Evolutionary conservation across 164 flowering plant species (phyloP).

Genomic region (Litsea cubeba): DNA sequence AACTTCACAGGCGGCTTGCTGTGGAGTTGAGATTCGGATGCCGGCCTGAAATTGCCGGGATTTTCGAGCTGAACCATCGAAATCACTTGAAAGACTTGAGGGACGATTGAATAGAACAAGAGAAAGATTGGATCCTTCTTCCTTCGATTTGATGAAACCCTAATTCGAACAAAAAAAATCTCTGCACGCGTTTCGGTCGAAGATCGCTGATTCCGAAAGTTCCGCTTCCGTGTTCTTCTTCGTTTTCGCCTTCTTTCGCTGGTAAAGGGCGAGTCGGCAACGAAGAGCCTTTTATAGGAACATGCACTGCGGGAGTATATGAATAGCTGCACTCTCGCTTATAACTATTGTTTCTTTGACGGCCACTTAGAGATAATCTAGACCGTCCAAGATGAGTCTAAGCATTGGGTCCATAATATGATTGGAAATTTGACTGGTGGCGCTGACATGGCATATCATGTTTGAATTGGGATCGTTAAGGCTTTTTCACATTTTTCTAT

Average conservation of each 20-base stretch:
- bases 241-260: background rate
- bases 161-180: background rate
- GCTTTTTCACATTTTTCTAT: no score
- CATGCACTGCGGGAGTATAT: background rate
- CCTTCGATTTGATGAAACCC: background rate
- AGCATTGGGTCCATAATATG: no score
- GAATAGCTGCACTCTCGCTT: no score
- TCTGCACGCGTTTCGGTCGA: background rate
- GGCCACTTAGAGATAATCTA: no score
- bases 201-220: background rate
- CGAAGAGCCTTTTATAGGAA: background rate
- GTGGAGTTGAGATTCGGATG: constrained; percentile 19
- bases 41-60: constrained; percentile 33
- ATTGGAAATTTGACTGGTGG: no score
- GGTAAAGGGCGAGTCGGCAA: background rate
- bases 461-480: no score
- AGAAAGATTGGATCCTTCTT: background rate
- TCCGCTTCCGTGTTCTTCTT: background rate
- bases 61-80: constrained; percentile 61
- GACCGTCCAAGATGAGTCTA: no score
- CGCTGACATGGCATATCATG: no score
- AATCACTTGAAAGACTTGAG: background rate
- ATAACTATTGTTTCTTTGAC: no score
- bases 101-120: background rate
- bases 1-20: constrained; percentile 43